Base-by-base conservation (phyloP, 2,329 filamentous ascomycete genomes). In the Aspergillus piperis region DNA sequence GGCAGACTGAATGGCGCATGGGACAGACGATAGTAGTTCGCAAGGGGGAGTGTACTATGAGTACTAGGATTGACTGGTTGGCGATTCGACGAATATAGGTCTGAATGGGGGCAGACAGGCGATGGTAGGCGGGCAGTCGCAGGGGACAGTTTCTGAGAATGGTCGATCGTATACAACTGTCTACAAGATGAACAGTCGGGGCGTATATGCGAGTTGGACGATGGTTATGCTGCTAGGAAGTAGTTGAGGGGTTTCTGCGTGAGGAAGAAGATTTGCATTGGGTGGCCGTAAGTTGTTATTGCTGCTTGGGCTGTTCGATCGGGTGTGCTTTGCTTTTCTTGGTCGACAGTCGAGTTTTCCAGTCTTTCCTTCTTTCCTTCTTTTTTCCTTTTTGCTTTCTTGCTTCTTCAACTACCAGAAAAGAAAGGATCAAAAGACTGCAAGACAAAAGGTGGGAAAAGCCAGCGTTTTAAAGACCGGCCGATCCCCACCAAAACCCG, bases 211-310 rank as follows among this genome's bases (percentile, higher is more conserved):
- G 42, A 58, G 44, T 41, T 51, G 42, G 42, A 39, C 32, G 42
- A 13, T 5, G 32, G 32, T 36, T 13, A 64, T 69, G 42, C 66
- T 67, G 48, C 66, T 66, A 68, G 69, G 52, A 67, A 68, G 32
- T 36, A 36, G 48, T 69, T 68, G 52, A 63, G 64, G 50, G 67
- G 59, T 65, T 64, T 63, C 58, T 69, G 68, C 61, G 61, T 66
- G 51, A 64, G 64, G 44, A 65, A 56, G 57, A 63, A 60, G 61
- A 67, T 68, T 66, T 64, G 68, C 64, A 64, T 66, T 66, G 63
- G 62, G 62, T 44, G 54, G 27, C 13, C 11, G 21, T n/a, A 23
- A 10, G 17, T 19, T 53, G 41, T 59, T 56, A 54, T 47, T 63
- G 56, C 11, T 11, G 32, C 56, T 54, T 60, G 57, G 51, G 57